These are phyloP conservation scores for Microdochium trichocladiopsis DNA, from an alignment of 2,329 filamentous ascomycete species.

Conservation along the genomic window DNA sequence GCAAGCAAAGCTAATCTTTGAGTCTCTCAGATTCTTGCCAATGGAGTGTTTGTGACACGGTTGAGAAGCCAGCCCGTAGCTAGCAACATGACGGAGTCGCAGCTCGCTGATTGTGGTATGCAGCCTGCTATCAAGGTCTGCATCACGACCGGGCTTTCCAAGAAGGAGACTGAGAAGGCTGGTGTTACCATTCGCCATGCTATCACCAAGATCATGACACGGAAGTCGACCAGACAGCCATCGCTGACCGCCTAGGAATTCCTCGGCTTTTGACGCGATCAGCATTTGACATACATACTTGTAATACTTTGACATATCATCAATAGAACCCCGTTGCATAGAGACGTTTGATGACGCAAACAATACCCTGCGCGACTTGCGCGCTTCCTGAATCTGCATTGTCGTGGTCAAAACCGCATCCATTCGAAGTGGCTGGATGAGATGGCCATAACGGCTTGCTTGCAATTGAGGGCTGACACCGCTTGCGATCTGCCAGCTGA, in stretches of 20 bases:
- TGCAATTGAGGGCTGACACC: not conserved
- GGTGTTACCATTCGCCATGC: constrained; percentile 83
- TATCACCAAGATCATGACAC: constrained; percentile 82
- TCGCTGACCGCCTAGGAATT: constrained; percentile 23
- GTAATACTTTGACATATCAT: constrained; percentile 6
- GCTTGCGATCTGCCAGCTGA: too few species aligned
- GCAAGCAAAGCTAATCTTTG: not conserved
- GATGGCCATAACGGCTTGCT: too few species aligned
- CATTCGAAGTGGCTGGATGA: too few species aligned
- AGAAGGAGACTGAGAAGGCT: constrained; percentile 94
- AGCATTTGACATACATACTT: constrained; percentile 1
- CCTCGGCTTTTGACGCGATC: constrained; percentile 9
- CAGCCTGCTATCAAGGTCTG: constrained; percentile 86
- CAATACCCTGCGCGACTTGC: too few species aligned
- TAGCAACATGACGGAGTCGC: constrained; percentile 52
- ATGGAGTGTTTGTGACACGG: constrained; percentile 83
- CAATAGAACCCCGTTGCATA: constrained; percentile 2
- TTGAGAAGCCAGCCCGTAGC: constrained; percentile 71
- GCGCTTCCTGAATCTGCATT: too few species aligned
- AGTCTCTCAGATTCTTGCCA: constrained; percentile 61
- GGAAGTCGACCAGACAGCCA: constrained; percentile 46
- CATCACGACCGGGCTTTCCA: constrained; percentile 77
- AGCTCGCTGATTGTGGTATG: constrained; percentile 63
- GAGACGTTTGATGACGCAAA: not conserved
- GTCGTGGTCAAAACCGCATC: too few species aligned